phyloP scores from a whole-genome alignment of 2,329 filamentous ascomycete species.

The Colletotrichum salicis region DNA sequence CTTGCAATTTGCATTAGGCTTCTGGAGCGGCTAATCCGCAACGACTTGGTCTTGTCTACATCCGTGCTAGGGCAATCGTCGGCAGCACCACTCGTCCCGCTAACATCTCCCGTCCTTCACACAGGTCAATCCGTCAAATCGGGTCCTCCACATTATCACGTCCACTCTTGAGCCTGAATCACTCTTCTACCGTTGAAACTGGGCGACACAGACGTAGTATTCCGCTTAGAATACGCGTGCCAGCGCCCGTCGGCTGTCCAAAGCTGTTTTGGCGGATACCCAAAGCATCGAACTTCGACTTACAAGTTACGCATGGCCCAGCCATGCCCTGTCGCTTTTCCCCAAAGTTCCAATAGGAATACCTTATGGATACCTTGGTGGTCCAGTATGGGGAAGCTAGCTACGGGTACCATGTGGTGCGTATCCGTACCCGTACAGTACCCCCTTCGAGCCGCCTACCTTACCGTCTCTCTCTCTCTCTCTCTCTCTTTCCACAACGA shows the following conservation, averaged over 20 bases:
- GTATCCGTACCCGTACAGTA: conserved; percentile 23
- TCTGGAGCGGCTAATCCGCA: conserved; percentile 32
- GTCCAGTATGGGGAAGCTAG: conserved; percentile 6
- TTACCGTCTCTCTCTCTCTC: conserved; percentile 12
- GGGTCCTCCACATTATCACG: conserved; percentile 15
- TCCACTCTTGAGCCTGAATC: background rate
- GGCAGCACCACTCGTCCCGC: conserved; percentile 24
- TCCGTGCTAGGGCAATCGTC: conserved; percentile 32
- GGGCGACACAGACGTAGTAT: background rate
- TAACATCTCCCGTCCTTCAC: conserved; percentile 21
- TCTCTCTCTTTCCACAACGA: conserved; percentile 12
- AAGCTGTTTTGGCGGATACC: background rate
- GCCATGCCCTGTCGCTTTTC: conserved; percentile 14
- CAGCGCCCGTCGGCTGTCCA: background rate
- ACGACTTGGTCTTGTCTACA: conserved; percentile 22
- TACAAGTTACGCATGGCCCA: background rate
- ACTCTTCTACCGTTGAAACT: background rate
- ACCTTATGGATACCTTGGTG: conserved; percentile 4
- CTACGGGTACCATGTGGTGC: conserved; percentile 10
- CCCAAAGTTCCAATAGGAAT: conserved; percentile 5
- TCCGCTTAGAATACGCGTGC: no score
- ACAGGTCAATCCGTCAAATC: conserved; percentile 27
- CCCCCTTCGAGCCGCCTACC: conserved; percentile 16
- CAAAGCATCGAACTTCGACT: conserved; percentile 12
- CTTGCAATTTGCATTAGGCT: conserved; percentile 25